These are phyloP conservation scores for Thermothielavioides terrestris DNA, from an alignment of 495 filamentous ascomycete species.

Conservation along the genomic window DNA sequence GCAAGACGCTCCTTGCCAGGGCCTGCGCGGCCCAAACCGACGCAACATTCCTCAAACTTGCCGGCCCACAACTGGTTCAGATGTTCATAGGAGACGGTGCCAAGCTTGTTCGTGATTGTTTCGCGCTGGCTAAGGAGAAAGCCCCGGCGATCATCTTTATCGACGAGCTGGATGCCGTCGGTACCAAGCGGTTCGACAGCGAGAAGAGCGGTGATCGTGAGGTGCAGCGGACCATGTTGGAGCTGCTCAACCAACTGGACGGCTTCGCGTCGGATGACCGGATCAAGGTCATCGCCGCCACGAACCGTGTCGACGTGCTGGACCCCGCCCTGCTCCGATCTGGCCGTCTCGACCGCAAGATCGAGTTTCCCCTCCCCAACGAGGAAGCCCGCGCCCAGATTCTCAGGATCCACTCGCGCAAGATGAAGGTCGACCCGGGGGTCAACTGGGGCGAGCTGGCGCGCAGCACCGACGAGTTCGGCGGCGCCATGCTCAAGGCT, in stretches of 20 bases:
- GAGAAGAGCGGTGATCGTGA: conserved; percentile 98
- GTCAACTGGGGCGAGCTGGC: conserved; percentile 97
- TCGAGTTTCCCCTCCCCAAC: conserved; percentile 98
- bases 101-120: conserved; percentile 95
- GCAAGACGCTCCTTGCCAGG: conserved; percentile 93
- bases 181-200: conserved; percentile 97
- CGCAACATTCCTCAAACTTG: conserved; percentile 97
- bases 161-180: conserved; percentile 93
- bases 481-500: conserved; percentile 93
- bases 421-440: conserved; percentile 90
- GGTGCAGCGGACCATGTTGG: conserved; percentile 98
- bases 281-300: conserved; percentile 97
- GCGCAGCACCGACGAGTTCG: conserved; percentile 97
- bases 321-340: conserved; percentile 91
- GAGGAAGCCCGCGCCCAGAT: conserved; percentile 97
- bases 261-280: conserved; percentile 98
- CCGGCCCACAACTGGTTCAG: conserved; percentile 96
- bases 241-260: conserved; percentile 97
- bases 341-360: conserved; percentile 94
- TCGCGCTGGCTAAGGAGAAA: conserved; percentile 96
- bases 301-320: conserved; percentile 95
- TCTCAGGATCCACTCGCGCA: conserved; percentile 90
- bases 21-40: conserved; percentile 97
- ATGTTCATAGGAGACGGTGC: conserved; percentile 99
- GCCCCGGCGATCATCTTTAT: conserved; percentile 99